A percentile compares a stretch with the other conserved stretches of the same genome.
phyloP scores from a whole-genome alignment of 2,329 filamentous ascomycete species.

The Fusarium devonianum region DNA sequence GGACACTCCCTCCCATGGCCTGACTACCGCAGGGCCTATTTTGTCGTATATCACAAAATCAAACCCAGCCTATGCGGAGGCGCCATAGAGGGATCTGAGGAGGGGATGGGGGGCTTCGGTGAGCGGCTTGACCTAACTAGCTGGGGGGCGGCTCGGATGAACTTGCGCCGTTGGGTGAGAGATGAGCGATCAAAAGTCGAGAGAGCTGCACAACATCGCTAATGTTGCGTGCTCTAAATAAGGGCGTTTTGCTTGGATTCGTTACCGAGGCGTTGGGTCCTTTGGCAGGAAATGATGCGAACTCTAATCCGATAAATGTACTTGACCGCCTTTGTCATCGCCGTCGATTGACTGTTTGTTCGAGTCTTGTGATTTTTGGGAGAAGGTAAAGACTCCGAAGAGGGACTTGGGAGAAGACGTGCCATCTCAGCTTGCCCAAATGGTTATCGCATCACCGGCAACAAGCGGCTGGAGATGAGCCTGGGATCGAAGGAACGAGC shows the following conservation, averaged over 20 bases:
- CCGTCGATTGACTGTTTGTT: too few relatives aligned
- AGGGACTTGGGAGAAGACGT: slow-evolving; percentile 12
- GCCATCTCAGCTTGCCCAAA: slow-evolving; percentile 9
- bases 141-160: slow-evolving; percentile 24
- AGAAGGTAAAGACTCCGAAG: slow-evolving; percentile 15
- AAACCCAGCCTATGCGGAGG: too few relatives aligned
- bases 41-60: slow-evolving; percentile 38
- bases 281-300: neutral
- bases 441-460: slow-evolving; percentile 25
- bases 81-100: slow-evolving; percentile 15
- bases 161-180: slow-evolving; percentile 14
- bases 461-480: slow-evolving; percentile 10
- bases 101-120: slow-evolving; percentile 12
- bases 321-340: too few relatives aligned
- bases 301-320: too few relatives aligned
- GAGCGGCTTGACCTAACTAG: slow-evolving; percentile 11
- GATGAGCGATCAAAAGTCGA: slow-evolving; percentile 6
- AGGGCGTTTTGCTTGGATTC: neutral
- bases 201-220: slow-evolving; percentile 3
- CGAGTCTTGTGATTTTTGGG: slow-evolving; percentile 13
- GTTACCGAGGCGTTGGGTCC: slow-evolving; percentile 6
- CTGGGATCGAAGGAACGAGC: slow-evolving; percentile 27
- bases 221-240: slow-evolving; percentile 14
- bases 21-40: slow-evolving; percentile 16
- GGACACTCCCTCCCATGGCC: slow-evolving; percentile 30